Conservation (phyloP, 441 rosid genomes). For the Pelargonium myrrhifolium region DNA sequence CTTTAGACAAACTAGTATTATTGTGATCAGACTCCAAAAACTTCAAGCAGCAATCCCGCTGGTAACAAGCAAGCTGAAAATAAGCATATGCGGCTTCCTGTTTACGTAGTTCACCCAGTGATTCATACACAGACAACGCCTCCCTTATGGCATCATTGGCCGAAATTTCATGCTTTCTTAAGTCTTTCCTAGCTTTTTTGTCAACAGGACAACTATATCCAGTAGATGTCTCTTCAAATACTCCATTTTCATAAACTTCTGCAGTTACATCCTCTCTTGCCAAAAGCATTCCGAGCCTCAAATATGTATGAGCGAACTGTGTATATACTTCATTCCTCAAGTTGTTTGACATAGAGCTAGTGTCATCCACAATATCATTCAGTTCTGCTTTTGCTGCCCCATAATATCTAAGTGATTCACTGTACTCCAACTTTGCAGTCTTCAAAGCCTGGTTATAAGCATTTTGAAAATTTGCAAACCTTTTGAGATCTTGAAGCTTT, state of each 20-base stretch:
- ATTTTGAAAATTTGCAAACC: constrained; percentile 33
- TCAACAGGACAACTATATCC: constrained; percentile 20
- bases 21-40: constrained; percentile 43
- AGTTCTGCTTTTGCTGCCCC: constrained; percentile 70
- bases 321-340: constrained; percentile 65
- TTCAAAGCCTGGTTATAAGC: constrained; percentile 54
- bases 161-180: constrained; percentile 59
- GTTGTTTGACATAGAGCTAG: constrained; percentile 31
- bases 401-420: constrained; percentile 65
- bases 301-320: constrained; percentile 76
- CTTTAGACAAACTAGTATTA: constrained; percentile 36
- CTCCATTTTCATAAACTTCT: constrained; percentile 45
- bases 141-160: constrained; percentile 89
- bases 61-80: constrained; percentile 85
- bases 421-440: constrained; percentile 62
- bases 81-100: constrained; percentile 83
- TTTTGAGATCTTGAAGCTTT: constrained; percentile 50
- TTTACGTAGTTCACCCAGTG: constrained; percentile 66
- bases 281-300: constrained; percentile 86
- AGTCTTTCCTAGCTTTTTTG: constrained; percentile 31
- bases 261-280: constrained; percentile 58
- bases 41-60: constrained; percentile 66
- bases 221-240: constrained; percentile 29
- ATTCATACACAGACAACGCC: constrained; percentile 75
- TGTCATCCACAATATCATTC: constrained; percentile 32